These are phyloP conservation scores for Tetrapisispora nanseiensis DNA, from an alignment of 805 yeast genomes.

Conservation along the genomic window DNA sequence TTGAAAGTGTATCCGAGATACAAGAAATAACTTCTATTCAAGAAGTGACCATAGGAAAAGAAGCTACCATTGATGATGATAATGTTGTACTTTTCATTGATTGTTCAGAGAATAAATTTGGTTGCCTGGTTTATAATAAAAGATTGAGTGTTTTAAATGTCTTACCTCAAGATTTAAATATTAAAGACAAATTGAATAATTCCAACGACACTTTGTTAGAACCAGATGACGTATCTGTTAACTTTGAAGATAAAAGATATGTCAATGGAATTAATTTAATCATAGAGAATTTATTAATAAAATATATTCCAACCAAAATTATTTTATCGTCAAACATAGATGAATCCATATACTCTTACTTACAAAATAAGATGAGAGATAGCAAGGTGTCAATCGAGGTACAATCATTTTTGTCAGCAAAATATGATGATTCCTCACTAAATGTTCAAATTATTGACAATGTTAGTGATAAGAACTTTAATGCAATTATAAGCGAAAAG, in stretches of 20 bases:
- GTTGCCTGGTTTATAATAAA: slow-evolving; percentile 10
- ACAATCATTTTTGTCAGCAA: background rate
- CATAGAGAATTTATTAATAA: slow-evolving; percentile 9
- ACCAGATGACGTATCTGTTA: background rate
- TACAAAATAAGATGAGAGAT: background rate
- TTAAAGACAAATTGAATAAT: background rate
- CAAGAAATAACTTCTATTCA: background rate
- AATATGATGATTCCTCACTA: slow-evolving; percentile 7
- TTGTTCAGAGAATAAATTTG: slow-evolving; percentile 6
- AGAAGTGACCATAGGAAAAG: background rate
- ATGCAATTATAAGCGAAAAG: background rate
- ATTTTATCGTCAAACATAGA: slow-evolving; percentile 14
- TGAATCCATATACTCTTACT: slow-evolving; percentile 3
- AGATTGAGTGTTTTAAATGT: slow-evolving; percentile 5
- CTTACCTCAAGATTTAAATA: slow-evolving; percentile 11
- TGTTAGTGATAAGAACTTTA: background rate
- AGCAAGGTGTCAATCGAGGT: slow-evolving; percentile 3
- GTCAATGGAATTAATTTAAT: slow-evolving; percentile 11
- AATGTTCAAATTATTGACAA: slow-evolving; percentile 1
- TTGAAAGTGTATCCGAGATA: background rate
- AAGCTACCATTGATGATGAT: background rate
- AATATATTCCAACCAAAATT: slow-evolving; percentile 12
- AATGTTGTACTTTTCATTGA: slow-evolving; percentile 12
- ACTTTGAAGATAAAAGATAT: background rate
- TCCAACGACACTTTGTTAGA: background rate